Evolutionary conservation across 495 filamentous ascomycete genomes (phyloP), one percentile per base, ranked within the genome.

Genomic region (Chaetomidium leptoderma): DNA sequence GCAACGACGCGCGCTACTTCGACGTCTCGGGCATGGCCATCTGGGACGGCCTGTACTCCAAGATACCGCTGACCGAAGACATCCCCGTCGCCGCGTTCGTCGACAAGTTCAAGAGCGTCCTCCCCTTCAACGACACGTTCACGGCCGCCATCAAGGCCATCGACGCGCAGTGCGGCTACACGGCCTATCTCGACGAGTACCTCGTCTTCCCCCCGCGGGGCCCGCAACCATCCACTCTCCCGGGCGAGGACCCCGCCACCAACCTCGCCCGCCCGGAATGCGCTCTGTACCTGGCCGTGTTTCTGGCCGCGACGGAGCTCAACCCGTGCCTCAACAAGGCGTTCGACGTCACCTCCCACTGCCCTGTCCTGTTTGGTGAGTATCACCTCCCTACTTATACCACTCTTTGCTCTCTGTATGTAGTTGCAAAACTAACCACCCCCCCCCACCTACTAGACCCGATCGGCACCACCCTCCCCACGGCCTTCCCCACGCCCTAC

Each of bases 291-390:
- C 72, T 80, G 63, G 74, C 82, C 50, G 64, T 86, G 11, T 86
- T 81, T 68, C 73, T 80, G 63, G 77, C 83, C 37, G 80, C 76
- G 0, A 66, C 76, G 6, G 69, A 76, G 48, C 70, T 87, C 37
- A 95, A 95, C 75, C 89, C 90, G 0, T 93, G 90, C 73, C 92
- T 89, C 76, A 84, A 89, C 74, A n/a, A n/a, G n/a, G 76, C 87
- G 23, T 92, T 91, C 70, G 83, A 90, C 57, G 79, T 95, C 26
- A 82, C 84, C 14, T 85, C 83, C 33, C 88, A 83, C 17, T 95
- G 90, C 67, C 90, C 90, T 0, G 71, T 87, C 21, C 77, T 87
- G 0, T 91, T 81, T 79, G 84, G 49, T 40, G 3, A 52, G 49
- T 29, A 10, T 11, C 19, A 30, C 17, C 19, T 1, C 29, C n/a